Evolutionary conservation across 2,329 filamentous ascomycete species (phyloP).

Genomic region (Cercospora zeina): DNA sequence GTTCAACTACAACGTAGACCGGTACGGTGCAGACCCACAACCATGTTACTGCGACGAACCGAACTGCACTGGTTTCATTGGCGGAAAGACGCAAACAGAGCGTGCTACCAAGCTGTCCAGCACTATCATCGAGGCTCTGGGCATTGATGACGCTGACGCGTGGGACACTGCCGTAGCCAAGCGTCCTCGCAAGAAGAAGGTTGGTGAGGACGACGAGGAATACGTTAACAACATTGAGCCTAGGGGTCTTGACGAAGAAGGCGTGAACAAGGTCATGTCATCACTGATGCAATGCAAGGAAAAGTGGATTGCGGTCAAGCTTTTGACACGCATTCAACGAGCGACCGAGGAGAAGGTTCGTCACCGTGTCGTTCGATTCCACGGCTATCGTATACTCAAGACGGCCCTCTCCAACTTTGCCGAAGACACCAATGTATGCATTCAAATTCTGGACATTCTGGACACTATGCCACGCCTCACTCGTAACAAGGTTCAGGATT

Average conservation of each 20-base stretch:
- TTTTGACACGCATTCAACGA: conserved; percentile 82
- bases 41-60: conserved; percentile 94
- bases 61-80: conserved; percentile 95
- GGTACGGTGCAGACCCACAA: conserved; percentile 94
- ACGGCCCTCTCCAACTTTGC: conserved; percentile 80
- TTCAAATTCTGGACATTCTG: conserved; percentile 87
- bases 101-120: conserved; percentile 87
- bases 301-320: conserved; percentile 98
- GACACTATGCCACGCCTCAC: conserved; percentile 87
- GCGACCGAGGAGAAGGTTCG: conserved; percentile 84
- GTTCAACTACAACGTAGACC: conserved; percentile 99
- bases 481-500: conserved; percentile 94
- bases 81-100: conserved; percentile 96
- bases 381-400: conserved; percentile 94
- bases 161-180: conserved; percentile 91
- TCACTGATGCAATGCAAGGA: conserved; percentile 97
- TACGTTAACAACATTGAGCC: conserved; percentile 88
- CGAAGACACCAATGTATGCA: conserved; percentile 83
- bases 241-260: conserved; percentile 74
- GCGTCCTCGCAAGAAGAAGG: conserved; percentile 90
- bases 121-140: conserved; percentile 88
- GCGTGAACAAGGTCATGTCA: conserved; percentile 92
- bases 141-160: conserved; percentile 86
- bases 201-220: conserved; percentile 87
- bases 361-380: conserved; percentile 89